A percentile compares a stretch with the other conserved stretches of the same genome.
phyloP scores from a whole-genome alignment of 495 filamentous ascomycete genomes.

The Annulohypoxylon bovei region DNA sequence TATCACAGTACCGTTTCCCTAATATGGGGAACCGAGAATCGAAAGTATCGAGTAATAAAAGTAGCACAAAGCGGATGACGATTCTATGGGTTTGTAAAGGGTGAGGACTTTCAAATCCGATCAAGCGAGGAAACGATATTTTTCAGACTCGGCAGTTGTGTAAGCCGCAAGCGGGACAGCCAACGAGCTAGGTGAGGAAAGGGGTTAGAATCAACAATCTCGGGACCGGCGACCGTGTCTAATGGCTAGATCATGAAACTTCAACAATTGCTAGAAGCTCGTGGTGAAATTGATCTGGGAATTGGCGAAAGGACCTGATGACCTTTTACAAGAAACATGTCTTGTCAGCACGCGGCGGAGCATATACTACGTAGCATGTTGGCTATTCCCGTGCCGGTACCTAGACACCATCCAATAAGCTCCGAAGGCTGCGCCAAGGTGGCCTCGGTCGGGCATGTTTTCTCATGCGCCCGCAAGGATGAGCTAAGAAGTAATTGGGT shows the following conservation, averaged over 20 bases:
- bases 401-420: slow-evolving; percentile 33
- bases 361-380: slow-evolving; percentile 28
- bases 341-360: slow-evolving; percentile 22
- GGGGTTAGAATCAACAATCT: not conserved
- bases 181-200: not conserved
- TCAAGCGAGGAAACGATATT: not conserved
- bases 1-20: not conserved
- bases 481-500: slow-evolving; percentile 22
- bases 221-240: not conserved
- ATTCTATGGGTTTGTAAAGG: not conserved
- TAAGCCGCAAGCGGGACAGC: not conserved
- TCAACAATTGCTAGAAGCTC: not conserved
- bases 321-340: slow-evolving; percentile 21
- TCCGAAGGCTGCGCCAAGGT: slow-evolving; percentile 30
- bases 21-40: not conserved
- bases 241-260: not conserved
- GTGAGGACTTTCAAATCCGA: not conserved
- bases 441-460: slow-evolving; percentile 7
- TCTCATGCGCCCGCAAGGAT: slow-evolving; percentile 16
- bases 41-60: not conserved
- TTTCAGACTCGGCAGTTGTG: not conserved
- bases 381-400: slow-evolving; percentile 13
- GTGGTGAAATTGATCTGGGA: not conserved
- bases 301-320: not conserved
- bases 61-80: not conserved